Base-by-base conservation (phyloP, 2,329 filamentous ascomycete genomes). In the Eutypa lata region DNA sequence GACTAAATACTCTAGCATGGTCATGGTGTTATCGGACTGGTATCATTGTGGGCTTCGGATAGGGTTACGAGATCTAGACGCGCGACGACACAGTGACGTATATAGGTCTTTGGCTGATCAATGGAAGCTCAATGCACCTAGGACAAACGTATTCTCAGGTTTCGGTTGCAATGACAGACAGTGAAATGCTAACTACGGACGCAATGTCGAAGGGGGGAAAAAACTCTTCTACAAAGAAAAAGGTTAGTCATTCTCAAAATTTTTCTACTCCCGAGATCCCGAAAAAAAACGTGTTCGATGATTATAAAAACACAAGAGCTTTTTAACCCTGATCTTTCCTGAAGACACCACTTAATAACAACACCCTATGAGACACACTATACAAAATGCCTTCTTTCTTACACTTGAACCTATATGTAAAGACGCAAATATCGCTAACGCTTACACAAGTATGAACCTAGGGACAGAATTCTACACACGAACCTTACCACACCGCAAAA, bases 241-340 rank as follows among this genome's bases (percentile, higher is more conserved):
- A 75, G 75, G 79, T 82, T 73, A 74, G 79, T 79, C 37, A 31
- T 31, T n/a, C n/a, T n/a, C n/a, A n/a, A n/a, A n/a, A n/a, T n/a
- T 45, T 49, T 56, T 51, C 19, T 55, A 56, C 49, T 57, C 57
- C 53, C 38, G 45, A 52, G 37, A 43, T 53, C 47, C 45, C 48
- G 44, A 43, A 40, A 31, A 31, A 48, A 50, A 49, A 19, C 35
- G 48, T 57, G 57, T 73, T 73, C 77, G 58, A 84, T 79, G 81
- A 83, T 83, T 81, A 77, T 67, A 71, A 68, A 70, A 69, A 63
- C 55, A 75, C 77, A 82, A 79, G 81, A 84, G 81, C 81, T 85
- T 85, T 85, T 85, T 84, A 84, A 85, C 80, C 80, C 81, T 84
- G 81, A 75, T 72, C 68, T 73, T 66, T 64, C 66, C 76, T 83